Evolutionary conservation across 768 basidiomycete genomes (phyloP).

Genomic region (Tylopilus rubrobrunneus): DNA sequence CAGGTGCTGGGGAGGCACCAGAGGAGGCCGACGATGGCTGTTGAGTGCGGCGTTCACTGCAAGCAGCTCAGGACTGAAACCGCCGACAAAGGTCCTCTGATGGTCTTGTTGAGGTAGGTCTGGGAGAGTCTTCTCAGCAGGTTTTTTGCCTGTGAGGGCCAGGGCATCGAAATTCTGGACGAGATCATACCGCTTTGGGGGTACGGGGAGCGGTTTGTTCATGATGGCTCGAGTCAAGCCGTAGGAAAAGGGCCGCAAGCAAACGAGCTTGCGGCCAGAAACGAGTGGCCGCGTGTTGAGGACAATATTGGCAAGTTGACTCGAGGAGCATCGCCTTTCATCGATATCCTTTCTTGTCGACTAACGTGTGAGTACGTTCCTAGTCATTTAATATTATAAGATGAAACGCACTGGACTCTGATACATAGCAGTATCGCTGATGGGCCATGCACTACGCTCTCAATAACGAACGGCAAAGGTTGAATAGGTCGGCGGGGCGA

Average conservation of each 20-base stretch:
- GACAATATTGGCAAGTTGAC: constrained; percentile 19
- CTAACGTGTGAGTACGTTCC: no score
- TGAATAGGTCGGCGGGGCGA: no score
- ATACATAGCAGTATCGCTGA: no score
- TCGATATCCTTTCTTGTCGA: background rate
- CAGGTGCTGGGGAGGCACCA: constrained; percentile 1
- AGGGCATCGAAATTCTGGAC: constrained; percentile 33
- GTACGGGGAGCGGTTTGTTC: constrained; percentile 15
- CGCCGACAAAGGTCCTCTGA: constrained; percentile 42
- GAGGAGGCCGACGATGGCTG: constrained; percentile 7
- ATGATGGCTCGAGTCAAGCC: constrained; percentile 15
- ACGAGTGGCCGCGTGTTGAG: background rate
- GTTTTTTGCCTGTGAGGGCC: constrained; percentile 24
- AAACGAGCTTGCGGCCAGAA: constrained; percentile 5
- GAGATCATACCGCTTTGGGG: constrained; percentile 24
- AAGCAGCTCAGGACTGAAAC: constrained; percentile 35
- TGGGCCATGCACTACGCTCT: no score
- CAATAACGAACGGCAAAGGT: no score
- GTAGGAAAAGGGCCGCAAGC: constrained; percentile 13
- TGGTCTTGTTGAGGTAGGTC: background rate
- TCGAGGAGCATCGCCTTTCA: constrained; percentile 19
- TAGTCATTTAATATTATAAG: no score
- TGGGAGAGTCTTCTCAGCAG: constrained; percentile 14
- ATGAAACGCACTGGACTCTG: no score
- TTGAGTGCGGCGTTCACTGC: constrained; percentile 8